These are phyloP conservation scores for Diospyros lotus DNA, from an alignment of 148 eudicot species.

Conservation along the genomic window DNA sequence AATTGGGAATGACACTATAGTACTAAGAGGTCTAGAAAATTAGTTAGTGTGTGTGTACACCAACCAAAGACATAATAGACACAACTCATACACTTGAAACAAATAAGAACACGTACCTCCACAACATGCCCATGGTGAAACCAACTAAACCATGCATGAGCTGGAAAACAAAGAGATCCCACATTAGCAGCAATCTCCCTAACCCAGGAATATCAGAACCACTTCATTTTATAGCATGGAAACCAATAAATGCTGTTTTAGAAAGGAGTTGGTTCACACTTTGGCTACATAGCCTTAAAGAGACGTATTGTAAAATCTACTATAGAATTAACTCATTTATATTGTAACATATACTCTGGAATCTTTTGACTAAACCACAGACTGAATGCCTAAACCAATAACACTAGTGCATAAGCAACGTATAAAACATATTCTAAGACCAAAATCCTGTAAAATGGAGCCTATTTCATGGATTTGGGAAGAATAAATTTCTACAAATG, in stretches of 20 bases:
- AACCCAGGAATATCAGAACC: neutral
- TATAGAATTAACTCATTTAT: no score
- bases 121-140: slow-evolving; percentile 74
- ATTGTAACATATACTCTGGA: neutral
- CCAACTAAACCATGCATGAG: slow-evolving; percentile 87
- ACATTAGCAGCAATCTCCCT: neutral
- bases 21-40: neutral
- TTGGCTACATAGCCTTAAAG: neutral
- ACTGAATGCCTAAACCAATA: neutral
- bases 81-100: neutral
- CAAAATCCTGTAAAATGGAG: neutral
- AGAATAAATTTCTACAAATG: neutral
- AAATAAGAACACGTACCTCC: slow-evolving; percentile 56
- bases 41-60: neutral
- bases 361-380: neutral
- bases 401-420: neutral
- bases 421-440: neutral
- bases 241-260: neutral
- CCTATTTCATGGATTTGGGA: neutral
- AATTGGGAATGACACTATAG: neutral
- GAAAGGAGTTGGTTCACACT: neutral
- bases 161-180: slow-evolving; percentile 31
- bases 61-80: neutral
- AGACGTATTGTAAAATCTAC: neutral
- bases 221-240: slow-evolving; percentile 1